Evolutionary conservation across 495 filamentous ascomycete genomes (phyloP).

Genomic region (Xylaria nigripes): DNA sequence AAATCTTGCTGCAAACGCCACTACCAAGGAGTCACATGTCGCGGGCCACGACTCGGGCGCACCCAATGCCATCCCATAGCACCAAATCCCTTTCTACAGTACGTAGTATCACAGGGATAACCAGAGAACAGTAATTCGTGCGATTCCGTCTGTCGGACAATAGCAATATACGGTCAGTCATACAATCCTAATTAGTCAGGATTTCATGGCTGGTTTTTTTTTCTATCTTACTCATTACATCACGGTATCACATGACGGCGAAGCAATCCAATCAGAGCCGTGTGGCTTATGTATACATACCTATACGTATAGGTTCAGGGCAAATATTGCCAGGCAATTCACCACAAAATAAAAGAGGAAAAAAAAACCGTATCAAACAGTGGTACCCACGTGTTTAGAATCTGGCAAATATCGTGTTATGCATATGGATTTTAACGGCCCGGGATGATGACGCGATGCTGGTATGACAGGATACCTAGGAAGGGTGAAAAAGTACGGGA

Average conservation of each 20-base stretch:
- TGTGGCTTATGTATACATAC: background rate
- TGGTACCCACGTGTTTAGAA: background rate
- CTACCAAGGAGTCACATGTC: constrained; percentile 11
- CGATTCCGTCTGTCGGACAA: background rate
- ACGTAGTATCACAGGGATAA: background rate
- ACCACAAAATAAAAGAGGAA: background rate
- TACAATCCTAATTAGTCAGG: background rate
- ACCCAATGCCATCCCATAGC: constrained; percentile 3
- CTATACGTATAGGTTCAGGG: background rate
- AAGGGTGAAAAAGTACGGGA: background rate
- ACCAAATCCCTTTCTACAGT: background rate
- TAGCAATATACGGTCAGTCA: background rate
- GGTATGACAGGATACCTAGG: background rate
- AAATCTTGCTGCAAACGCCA: constrained; percentile 8
- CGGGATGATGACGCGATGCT: background rate
- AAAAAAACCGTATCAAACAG: background rate
- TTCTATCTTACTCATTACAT: background rate
- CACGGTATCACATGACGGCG: background rate
- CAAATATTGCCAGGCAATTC: background rate
- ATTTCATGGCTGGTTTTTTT: background rate
- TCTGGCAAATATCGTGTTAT: background rate
- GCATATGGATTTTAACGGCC: background rate
- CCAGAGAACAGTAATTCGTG: constrained; percentile 1
- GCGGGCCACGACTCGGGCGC: constrained; percentile 7
- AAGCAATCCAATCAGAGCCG: background rate